phyloP scores from a whole-genome alignment of 306 rosid species.

The Cyamopsis tetragonoloba region DNA sequence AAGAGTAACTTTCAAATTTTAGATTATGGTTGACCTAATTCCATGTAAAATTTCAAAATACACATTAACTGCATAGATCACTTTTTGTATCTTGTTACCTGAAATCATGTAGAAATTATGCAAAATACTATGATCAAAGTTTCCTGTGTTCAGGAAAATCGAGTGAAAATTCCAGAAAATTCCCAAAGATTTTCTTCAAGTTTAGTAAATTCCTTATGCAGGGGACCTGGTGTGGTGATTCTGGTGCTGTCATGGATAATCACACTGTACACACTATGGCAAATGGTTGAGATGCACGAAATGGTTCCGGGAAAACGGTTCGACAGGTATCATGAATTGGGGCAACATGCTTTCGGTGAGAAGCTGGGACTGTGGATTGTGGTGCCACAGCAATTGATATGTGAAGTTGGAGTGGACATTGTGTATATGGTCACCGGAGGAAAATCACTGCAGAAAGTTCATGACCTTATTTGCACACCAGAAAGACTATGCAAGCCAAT shows the following conservation, averaged over 20 bases:
- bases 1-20: no score
- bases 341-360: constrained; percentile 41
- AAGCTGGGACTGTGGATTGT: constrained; percentile 43
- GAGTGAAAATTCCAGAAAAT: no score
- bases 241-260: constrained; percentile 39
- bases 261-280: constrained; percentile 40
- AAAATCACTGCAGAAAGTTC: constrained; percentile 59
- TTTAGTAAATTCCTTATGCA: constrained; percentile 14
- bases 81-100: no score
- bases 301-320: constrained; percentile 42
- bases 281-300: constrained; percentile 52
- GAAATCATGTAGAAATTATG: no score
- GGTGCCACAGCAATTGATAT: constrained; percentile 56
- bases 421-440: constrained; percentile 81
- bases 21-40: no score
- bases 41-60: no score
- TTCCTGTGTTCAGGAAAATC: no score
- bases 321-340: constrained; percentile 45
- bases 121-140: no score
- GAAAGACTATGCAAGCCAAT: constrained; percentile 29
- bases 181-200: neutral
- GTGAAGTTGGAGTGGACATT: constrained; percentile 56
- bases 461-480: constrained; percentile 32
- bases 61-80: no score
- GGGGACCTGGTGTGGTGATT: constrained; percentile 82